Conservation (phyloP, 1,139 yeast species). For the Hansenula sp. region DNA sequence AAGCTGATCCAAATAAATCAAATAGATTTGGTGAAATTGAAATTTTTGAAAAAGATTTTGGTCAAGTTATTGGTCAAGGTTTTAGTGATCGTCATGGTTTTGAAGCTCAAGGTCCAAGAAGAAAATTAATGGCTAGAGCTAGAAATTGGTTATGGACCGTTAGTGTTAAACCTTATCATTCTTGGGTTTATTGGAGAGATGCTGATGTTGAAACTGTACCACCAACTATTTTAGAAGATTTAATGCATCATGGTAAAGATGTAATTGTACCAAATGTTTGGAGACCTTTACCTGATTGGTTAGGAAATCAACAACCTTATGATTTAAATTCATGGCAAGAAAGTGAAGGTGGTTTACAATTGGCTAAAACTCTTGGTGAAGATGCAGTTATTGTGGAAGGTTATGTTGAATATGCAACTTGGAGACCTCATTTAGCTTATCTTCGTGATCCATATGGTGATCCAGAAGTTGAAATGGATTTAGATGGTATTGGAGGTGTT, state of each 20-base stretch:
- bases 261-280: slow-evolving; percentile 83
- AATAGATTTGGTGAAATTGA: slow-evolving; percentile 48
- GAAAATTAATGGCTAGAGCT: slow-evolving; percentile 71
- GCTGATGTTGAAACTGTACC: slow-evolving; percentile 68
- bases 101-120: slow-evolving; percentile 69
- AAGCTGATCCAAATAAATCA: slow-evolving; percentile 39
- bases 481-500: slow-evolving; percentile 92
- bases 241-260: slow-evolving; percentile 62
- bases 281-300: slow-evolving; percentile 90
- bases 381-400: slow-evolving; percentile 92
- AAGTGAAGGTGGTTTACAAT: slow-evolving; percentile 73
- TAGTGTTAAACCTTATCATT: slow-evolving; percentile 62
- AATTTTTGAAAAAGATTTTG: slow-evolving; percentile 65
- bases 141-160: slow-evolving; percentile 65
- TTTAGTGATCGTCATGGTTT: slow-evolving; percentile 66
- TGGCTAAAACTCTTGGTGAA: slow-evolving; percentile 74
- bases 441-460: slow-evolving; percentile 84
- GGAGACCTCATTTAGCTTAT: slow-evolving; percentile 90
- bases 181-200: slow-evolving; percentile 82
- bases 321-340: slow-evolving; percentile 92
- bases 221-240: slow-evolving; percentile 54
- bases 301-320: slow-evolving; percentile 85
- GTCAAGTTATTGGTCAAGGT: slow-evolving; percentile 64
- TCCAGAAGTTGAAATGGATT: slow-evolving; percentile 79
- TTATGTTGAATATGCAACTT: slow-evolving; percentile 85